Percentiles rank a stretch among this genome's conserved stretches.
phyloP scores from a whole-genome alignment of 108 stramenopile species.

The Schizochytrium sp. region DNA sequence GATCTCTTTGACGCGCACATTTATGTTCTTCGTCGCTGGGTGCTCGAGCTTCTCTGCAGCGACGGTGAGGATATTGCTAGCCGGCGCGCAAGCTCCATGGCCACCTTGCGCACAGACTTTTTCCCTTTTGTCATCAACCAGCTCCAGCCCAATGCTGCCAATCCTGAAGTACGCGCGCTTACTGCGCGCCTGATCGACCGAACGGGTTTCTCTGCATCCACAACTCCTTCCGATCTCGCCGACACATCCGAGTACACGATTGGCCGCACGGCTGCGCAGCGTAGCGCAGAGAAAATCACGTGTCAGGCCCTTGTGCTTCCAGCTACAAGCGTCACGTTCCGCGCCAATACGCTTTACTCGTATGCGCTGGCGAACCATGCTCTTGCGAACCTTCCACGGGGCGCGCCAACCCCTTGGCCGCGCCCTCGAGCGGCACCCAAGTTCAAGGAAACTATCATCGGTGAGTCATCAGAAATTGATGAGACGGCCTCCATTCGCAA shows the following conservation, averaged over 20 bases:
- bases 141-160: background rate
- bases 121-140: background rate
- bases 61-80: background rate
- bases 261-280: background rate
- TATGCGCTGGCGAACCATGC: background rate
- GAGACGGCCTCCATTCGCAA: background rate
- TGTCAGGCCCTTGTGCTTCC: background rate
- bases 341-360: background rate
- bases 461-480: background rate
- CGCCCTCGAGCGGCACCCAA: background rate
- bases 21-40: background rate
- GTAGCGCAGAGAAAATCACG: background rate
- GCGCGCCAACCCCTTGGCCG: background rate
- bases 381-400: background rate
- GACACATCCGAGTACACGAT: background rate
- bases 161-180: background rate
- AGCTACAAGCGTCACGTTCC: background rate
- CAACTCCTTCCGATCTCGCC: too few relatives aligned
- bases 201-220: too few relatives aligned
- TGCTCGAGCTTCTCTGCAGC: slow-evolving; percentile 8
- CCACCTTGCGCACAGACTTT: background rate
- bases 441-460: background rate
- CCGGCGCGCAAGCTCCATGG: background rate
- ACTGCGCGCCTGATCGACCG: background rate
- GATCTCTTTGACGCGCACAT: background rate